Percentiles rank a stretch among this genome's conserved stretches.
Evolutionary conservation across 495 filamentous ascomycete species (phyloP).

Genomic region (Halenospora varia): DNA sequence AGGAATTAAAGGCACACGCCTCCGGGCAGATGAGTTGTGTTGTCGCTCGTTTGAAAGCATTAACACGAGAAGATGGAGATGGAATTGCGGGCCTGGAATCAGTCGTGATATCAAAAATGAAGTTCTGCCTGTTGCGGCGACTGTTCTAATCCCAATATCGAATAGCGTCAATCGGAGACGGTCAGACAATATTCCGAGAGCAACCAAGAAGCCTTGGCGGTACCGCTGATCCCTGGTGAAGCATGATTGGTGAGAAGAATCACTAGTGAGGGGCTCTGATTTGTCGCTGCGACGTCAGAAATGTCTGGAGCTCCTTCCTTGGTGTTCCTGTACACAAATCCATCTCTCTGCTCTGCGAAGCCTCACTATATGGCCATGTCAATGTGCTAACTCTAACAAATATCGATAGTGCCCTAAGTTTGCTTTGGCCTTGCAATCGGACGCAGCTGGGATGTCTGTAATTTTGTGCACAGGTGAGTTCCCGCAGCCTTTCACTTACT

Average conservation of each 20-base stretch:
- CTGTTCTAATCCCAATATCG: background rate
- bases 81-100: background rate
- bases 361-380: too few relatives aligned
- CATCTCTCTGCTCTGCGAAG: background rate
- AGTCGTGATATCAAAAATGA: background rate
- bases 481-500: background rate
- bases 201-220: background rate
- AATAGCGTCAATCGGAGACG: background rate
- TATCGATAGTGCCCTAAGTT: too few relatives aligned
- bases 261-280: background rate
- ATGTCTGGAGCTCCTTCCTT: background rate
- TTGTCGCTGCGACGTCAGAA: background rate
- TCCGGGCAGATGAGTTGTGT: background rate
- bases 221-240: background rate
- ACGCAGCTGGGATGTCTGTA: conserved; percentile 11
- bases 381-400: background rate
- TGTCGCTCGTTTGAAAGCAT: background rate
- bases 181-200: background rate
- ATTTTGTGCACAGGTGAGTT: conserved; percentile 24
- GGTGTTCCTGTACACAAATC: background rate
- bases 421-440: too few relatives aligned
- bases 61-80: background rate
- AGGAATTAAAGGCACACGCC: background rate
- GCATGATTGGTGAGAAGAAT: too few relatives aligned
- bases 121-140: background rate